A percentile compares a stretch with the other conserved stretches of the same genome.
Evolutionary conservation across 2,329 filamentous ascomycete genomes (phyloP).

Genomic region (Hypoxylon sp.): DNA sequence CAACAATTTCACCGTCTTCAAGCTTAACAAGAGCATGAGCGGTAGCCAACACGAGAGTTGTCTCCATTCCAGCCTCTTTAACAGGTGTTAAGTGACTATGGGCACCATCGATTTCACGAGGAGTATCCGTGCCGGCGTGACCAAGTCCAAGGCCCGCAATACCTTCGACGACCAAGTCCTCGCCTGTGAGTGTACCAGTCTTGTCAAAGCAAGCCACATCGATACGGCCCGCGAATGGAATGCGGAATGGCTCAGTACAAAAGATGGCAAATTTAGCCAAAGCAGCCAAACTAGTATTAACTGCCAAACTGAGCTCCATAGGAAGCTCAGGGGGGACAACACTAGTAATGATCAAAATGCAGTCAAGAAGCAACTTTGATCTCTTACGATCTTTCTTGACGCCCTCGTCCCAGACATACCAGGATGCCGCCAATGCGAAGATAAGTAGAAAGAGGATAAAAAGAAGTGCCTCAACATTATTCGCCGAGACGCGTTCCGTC

Average conservation of each 20-base stretch:
- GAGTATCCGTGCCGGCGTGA: constrained; percentile 73
- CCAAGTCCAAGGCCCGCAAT: constrained; percentile 90
- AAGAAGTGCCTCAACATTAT: constrained; percentile 94
- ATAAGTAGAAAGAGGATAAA: constrained; percentile 98
- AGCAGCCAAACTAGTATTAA: constrained; percentile 96
- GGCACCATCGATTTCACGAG: constrained; percentile 81
- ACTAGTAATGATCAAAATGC: constrained; percentile 96
- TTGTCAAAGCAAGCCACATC: constrained; percentile 99
- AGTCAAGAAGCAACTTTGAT: constrained; percentile 96
- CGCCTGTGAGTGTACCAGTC: constrained; percentile 95
- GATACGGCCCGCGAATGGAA: constrained; percentile 94
- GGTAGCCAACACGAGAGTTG: constrained; percentile 92
- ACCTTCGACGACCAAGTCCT: constrained; percentile 96
- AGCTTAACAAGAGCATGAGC: constrained; percentile 96
- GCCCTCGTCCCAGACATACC: constrained; percentile 99
- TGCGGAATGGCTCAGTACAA: constrained; percentile 98
- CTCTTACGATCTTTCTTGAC: constrained; percentile 95
- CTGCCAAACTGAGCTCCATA: constrained; percentile 97
- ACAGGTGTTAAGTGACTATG: constrained; percentile 84
- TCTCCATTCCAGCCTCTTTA: constrained; percentile 79
- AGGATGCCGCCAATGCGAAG: constrained; percentile 96
- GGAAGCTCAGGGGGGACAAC: constrained; percentile 98
- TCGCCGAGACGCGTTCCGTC: constrained; percentile 97
- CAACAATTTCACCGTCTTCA: constrained; percentile 96
- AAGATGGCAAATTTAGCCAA: constrained; percentile 97